These are phyloP conservation scores for Trichosporon ovoides DNA, from an alignment of 1,284 basidiomycete genomes.

Conservation along the genomic window DNA sequence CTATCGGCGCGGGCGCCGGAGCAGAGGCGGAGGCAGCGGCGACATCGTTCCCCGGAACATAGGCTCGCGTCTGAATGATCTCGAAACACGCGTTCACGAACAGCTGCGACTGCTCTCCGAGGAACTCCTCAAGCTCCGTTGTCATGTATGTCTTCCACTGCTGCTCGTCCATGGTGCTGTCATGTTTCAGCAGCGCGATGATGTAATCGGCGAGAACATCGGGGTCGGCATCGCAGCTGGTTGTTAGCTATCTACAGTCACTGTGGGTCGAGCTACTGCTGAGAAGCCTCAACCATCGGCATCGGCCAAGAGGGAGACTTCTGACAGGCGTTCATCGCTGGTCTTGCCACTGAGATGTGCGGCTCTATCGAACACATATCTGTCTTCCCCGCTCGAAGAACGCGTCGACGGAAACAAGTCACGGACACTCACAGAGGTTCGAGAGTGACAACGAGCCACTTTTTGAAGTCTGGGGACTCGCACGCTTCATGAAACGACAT, in stretches of 20 bases:
- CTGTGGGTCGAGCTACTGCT: no score
- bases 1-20: constrained; percentile 25
- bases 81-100: constrained; percentile 83
- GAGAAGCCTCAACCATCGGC: no score
- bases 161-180: constrained; percentile 62
- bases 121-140: constrained; percentile 79
- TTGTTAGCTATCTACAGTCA: not conserved
- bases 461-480: constrained; percentile 36
- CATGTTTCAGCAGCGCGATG: constrained; percentile 87
- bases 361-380: not conserved
- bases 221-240: constrained; percentile 92
- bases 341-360: no score
- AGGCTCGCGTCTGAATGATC: constrained; percentile 72
- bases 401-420: no score
- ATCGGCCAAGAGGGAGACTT: no score
- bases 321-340: no score
- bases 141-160: constrained; percentile 71
- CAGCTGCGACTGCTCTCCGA: constrained; percentile 72
- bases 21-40: constrained; percentile 20
- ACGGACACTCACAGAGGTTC: constrained; percentile 73
- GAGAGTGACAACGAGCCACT: constrained; percentile 75
- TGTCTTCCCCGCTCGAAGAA: not conserved
- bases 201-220: constrained; percentile 90
- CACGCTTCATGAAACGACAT: constrained; percentile 39
- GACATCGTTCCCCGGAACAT: constrained; percentile 51